Evolutionary conservation across 2,329 filamentous ascomycete species (phyloP).

Genomic region (Aspergillus sp.): DNA sequence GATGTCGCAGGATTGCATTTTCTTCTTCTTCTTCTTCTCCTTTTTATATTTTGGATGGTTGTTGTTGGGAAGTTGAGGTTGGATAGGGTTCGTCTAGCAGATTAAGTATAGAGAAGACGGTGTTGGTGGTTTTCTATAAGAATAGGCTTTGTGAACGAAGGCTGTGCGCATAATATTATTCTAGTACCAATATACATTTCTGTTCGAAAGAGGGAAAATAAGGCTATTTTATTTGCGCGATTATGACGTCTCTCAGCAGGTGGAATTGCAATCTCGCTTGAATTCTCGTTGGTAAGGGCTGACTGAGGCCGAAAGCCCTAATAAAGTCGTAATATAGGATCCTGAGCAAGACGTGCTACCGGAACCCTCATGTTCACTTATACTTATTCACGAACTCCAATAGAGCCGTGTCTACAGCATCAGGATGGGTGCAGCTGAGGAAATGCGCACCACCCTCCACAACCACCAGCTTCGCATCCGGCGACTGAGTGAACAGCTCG

Average conservation of each 20-base stretch:
- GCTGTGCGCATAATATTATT: not conserved
- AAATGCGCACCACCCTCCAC: not conserved
- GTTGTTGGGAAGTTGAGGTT: not conserved
- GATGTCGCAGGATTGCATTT: conserved; percentile 9
- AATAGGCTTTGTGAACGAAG: too few relatives aligned
- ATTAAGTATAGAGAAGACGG: not conserved
- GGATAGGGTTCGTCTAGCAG: too few relatives aligned
- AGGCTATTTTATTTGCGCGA: not conserved
- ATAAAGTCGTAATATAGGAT: too few relatives aligned
- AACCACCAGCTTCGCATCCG: not conserved
- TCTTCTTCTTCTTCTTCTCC: too few relatives aligned
- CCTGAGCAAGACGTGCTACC: too few relatives aligned
- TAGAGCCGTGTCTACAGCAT: not conserved
- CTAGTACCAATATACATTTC: not conserved
- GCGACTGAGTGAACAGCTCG: not conserved
- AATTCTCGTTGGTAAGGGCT: not conserved
- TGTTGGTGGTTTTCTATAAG: not conserved
- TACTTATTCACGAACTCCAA: not conserved
- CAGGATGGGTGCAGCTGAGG: not conserved
- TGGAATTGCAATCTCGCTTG: not conserved
- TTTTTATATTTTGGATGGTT: not conserved
- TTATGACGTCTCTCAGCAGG: too few relatives aligned
- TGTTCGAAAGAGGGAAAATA: not conserved
- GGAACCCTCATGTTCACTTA: not conserved
- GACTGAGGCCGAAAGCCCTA: too few relatives aligned